These are phyloP conservation scores for Barnettozyma californica DNA, from an alignment of 805 yeast species.

Conservation along the genomic window DNA sequence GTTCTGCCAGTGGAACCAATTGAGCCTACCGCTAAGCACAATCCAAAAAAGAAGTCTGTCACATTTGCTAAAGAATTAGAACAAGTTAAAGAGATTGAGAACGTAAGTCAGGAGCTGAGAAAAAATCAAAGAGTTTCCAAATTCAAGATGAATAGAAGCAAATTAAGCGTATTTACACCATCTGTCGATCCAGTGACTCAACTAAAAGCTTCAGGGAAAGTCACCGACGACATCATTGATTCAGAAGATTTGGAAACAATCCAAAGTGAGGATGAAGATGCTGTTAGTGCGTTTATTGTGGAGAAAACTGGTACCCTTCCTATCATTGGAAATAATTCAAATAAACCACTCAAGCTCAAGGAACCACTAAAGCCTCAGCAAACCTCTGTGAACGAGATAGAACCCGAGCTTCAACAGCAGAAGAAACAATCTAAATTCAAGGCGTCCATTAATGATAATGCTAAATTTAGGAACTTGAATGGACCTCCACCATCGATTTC, in stretches of 20 bases:
- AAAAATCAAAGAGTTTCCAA: conserved; percentile 18
- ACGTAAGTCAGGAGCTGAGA: conserved; percentile 44
- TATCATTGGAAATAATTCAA: not conserved
- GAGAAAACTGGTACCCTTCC: conserved; percentile 9
- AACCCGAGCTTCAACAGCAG: not conserved
- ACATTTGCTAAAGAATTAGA: conserved; percentile 46
- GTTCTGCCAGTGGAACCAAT: not conserved
- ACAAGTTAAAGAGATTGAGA: conserved; percentile 51
- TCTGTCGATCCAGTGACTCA: not conserved
- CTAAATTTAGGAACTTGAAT: not conserved
- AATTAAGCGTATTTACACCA: not conserved
- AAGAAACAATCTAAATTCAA: not conserved
- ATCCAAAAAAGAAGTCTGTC: conserved; percentile 39
- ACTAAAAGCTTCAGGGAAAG: not conserved
- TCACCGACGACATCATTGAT: not conserved
- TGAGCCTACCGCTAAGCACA: not conserved
- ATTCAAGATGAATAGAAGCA: conserved; percentile 17
- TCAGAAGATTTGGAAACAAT: not conserved
- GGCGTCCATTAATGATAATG: not conserved
- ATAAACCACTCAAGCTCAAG: not conserved
- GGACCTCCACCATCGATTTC: not conserved
- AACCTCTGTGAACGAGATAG: not conserved
- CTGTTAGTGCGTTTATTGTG: conserved; percentile 4
- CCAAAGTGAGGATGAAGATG: not conserved
- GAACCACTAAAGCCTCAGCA: not conserved